A percentile compares a stretch with the other conserved stretches of the same genome.
Conservation (phyloP, 345 rosid genomes). For the Anastatica hierochuntica region DNA sequence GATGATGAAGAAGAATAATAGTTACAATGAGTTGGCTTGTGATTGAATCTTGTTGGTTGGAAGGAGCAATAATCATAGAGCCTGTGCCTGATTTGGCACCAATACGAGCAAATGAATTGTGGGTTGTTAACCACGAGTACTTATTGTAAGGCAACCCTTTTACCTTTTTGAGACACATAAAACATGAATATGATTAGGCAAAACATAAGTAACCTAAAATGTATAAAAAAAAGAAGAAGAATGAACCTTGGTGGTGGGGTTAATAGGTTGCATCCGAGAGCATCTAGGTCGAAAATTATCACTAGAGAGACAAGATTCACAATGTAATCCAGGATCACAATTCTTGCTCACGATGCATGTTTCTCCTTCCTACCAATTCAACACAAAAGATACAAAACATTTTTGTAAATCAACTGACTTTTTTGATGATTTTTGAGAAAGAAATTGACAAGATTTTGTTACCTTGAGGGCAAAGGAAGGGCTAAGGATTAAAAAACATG, state of each 20-base stretch:
- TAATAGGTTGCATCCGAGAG: conserved; percentile 48
- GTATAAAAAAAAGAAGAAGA: neutral
- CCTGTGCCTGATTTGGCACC: conserved; percentile 52
- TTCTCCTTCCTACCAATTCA: conserved; percentile 67
- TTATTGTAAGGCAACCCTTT: conserved; percentile 63
- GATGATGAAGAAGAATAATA: too few species aligned
- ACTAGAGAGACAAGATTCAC: conserved; percentile 58
- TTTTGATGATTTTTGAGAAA: too few species aligned
- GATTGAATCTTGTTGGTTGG: conserved; percentile 76
- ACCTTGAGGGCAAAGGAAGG: conserved; percentile 59
- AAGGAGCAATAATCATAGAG: conserved; percentile 41
- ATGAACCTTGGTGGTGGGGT: conserved; percentile 54
- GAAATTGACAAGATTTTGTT: neutral
- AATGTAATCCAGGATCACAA: conserved; percentile 68
- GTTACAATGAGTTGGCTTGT: conserved; percentile 71
- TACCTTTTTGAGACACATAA: conserved; percentile 18
- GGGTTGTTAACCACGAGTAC: conserved; percentile 93
- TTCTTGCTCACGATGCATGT: conserved; percentile 38
- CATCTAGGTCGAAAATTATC: conserved; percentile 69
- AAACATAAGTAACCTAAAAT: too few species aligned
- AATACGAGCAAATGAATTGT: conserved; percentile 64
- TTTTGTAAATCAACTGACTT: too few species aligned
- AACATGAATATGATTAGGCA: too few species aligned
- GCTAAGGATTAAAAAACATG: conserved; percentile 26
- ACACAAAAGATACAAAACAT: too few species aligned